Conservation (phyloP, 2,329 filamentous ascomycete species). For the Scedosporium boydii region DNA sequence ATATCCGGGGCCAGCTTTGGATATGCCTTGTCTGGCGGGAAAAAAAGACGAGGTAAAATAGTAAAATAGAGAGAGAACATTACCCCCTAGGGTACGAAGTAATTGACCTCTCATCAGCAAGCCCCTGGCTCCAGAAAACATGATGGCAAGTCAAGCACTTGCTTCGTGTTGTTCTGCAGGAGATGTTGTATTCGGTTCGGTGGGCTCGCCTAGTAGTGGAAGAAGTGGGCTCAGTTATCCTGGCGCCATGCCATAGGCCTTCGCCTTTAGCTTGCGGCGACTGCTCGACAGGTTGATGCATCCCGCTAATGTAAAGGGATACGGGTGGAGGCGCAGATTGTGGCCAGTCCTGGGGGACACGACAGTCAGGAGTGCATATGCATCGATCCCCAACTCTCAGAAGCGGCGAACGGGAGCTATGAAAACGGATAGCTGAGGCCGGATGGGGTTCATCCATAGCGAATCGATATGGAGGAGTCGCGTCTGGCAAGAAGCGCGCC, state of each 20-base stretch:
- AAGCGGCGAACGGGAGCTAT: neutral
- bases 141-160: neutral
- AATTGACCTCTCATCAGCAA: neutral
- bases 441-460: neutral
- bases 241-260: neutral
- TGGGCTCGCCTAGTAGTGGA: neutral
- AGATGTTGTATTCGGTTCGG: neutral
- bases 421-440: neutral
- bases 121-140: neutral
- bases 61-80: too few relatives aligned
- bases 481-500: slow-evolving; percentile 1
- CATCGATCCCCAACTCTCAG: neutral
- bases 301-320: neutral
- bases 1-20: too few relatives aligned
- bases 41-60: too few relatives aligned
- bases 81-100: neutral
- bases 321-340: neutral
- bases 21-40: too few relatives aligned
- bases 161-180: neutral
- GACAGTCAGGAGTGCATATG: slow-evolving; percentile 8
- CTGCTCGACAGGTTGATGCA: neutral
- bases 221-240: neutral
- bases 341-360: slow-evolving; percentile 1
- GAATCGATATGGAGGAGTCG: neutral
- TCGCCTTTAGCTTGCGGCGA: neutral